A percentile compares a stretch with the other conserved stretches of the same genome.
Evolutionary conservation across 2,329 filamentous ascomycete species (phyloP).

Genomic region (Pseudogymnoascus sp.): DNA sequence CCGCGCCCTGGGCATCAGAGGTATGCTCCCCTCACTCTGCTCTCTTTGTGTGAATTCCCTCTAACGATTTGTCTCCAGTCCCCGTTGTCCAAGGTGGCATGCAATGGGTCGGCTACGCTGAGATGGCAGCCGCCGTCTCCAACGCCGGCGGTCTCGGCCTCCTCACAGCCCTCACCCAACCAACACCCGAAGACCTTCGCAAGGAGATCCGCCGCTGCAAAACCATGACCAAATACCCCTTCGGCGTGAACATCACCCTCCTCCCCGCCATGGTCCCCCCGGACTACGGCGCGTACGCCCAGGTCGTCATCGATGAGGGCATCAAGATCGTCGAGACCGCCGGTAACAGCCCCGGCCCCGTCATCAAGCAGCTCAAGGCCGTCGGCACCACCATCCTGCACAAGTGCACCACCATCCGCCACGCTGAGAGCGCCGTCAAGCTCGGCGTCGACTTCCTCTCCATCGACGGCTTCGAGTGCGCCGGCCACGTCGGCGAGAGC

Average conservation of each 20-base stretch:
- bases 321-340: conserved; percentile 88
- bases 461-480: conserved; percentile 97
- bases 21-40: conserved; percentile 16
- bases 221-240: conserved; percentile 68
- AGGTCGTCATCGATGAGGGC: conserved; percentile 88
- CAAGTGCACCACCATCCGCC: conserved; percentile 95
- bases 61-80: conserved; percentile 40
- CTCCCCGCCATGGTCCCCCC: conserved; percentile 84
- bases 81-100: conserved; percentile 81
- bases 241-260: conserved; percentile 92
- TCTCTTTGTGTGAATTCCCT: conserved; percentile 5
- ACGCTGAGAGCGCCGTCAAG: conserved; percentile 85
- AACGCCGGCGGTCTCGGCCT: conserved; percentile 79
- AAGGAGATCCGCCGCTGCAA: conserved; percentile 86
- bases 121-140: conserved; percentile 67
- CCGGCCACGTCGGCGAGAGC: conserved; percentile 76
- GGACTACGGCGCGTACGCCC: conserved; percentile 86
- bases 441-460: conserved; percentile 93
- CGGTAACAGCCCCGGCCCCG: conserved; percentile 80
- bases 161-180: conserved; percentile 84
- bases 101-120: conserved; percentile 78
- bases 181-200: conserved; percentile 82
- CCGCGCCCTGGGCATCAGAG: conserved; percentile 34
- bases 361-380: conserved; percentile 82
- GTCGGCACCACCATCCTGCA: conserved; percentile 75